Conservation (phyloP, 768 basidiomycete genomes). For the Daedaleopsis nitida region DNA sequence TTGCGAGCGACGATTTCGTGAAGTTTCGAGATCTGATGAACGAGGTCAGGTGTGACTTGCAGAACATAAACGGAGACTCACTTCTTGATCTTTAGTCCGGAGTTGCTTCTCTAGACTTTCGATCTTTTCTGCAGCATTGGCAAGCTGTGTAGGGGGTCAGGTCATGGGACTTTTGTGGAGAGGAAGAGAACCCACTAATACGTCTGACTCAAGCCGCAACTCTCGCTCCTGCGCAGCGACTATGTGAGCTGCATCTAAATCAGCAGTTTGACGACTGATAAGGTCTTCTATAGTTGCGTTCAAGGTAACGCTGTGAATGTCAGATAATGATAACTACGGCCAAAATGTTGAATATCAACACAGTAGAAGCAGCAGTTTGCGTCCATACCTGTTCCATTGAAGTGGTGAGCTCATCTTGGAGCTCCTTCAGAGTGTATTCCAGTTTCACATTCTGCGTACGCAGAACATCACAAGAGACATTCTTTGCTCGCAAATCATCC, state of each 20-base stretch:
- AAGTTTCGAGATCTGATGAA: background rate
- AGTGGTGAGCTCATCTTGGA: background rate
- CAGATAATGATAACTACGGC: background rate
- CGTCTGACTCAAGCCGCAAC: background rate
- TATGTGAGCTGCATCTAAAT: background rate
- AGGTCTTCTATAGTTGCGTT: constrained; percentile 7
- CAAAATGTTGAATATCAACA: background rate
- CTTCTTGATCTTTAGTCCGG: constrained; percentile 3
- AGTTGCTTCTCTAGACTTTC: constrained; percentile 8
- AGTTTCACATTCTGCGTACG: background rate
- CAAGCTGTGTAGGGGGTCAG: background rate
- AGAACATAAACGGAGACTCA: background rate
- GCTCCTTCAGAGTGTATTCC: background rate
- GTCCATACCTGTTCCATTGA: background rate
- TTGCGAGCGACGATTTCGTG: background rate
- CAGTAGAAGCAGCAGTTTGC: background rate
- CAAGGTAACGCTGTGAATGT: constrained; percentile 12
- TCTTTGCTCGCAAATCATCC: background rate
- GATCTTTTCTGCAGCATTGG: constrained; percentile 7
- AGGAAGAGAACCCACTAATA: background rate
- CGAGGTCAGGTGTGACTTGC: background rate
- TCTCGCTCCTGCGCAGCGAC: background rate
- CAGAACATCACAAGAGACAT: background rate
- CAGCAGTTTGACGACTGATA: background rate
- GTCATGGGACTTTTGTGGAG: background rate